Evolutionary conservation across 345 rosid genomes (phyloP).

Genomic region (Leavenworthia alabamica): DNA sequence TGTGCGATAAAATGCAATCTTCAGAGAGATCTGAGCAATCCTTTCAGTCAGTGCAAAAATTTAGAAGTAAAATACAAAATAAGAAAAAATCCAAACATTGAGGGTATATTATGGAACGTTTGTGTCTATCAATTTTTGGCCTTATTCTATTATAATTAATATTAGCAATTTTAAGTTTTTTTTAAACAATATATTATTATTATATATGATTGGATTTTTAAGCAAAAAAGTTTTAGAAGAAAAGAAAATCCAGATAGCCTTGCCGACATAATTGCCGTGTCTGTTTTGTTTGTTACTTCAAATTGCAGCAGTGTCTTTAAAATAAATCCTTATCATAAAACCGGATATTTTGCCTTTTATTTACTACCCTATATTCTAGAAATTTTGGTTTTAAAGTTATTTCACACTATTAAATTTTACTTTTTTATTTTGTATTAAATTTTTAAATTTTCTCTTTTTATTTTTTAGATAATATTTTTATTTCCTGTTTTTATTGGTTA

Average conservation of each 20-base stretch:
- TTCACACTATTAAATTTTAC: too few relatives aligned
- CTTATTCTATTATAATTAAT: too few relatives aligned
- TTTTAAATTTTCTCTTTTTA: too few relatives aligned
- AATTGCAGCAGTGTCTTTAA: not conserved
- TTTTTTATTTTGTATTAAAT: too few relatives aligned
- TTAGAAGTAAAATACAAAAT: not conserved
- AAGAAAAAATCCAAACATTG: slow-evolving; percentile 14
- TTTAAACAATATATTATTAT: too few relatives aligned
- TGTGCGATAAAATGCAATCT: not conserved
- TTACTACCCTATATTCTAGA: too few relatives aligned
- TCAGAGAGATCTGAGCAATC: not conserved
- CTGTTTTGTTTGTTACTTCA: not conserved
- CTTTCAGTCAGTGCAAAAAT: not conserved
- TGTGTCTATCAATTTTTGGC: slow-evolving; percentile 26
- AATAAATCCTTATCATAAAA: not conserved
- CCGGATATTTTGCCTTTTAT: not conserved
- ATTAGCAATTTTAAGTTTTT: too few relatives aligned
- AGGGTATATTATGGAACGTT: slow-evolving; percentile 26
- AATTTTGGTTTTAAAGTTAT: too few relatives aligned
- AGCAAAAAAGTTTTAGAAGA: not conserved
- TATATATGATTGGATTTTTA: not conserved
- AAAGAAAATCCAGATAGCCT: not conserved
- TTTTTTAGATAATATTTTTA: too few relatives aligned
- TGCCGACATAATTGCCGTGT: not conserved
- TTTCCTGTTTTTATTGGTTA: too few relatives aligned